phyloP scores from a whole-genome alignment of 164 flowering plant species.

The Vitis rupestris region DNA sequence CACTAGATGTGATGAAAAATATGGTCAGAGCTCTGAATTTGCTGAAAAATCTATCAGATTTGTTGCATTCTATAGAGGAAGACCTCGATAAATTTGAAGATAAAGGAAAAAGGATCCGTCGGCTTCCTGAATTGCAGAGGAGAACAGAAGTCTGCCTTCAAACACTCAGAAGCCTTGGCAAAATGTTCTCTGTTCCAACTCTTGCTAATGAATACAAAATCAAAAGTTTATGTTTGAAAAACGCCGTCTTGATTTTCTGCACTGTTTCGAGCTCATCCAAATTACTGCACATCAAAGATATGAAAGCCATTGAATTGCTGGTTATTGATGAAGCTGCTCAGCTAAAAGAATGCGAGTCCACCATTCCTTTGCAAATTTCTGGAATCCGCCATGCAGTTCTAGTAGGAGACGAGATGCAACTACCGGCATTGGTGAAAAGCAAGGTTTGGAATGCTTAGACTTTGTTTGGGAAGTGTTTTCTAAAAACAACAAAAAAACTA shows the following conservation, averaged over 20 bases:
- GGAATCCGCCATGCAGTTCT: conserved; percentile 8
- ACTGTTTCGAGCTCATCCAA: conserved; percentile 35
- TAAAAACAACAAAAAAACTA: too few species aligned
- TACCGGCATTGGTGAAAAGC: conserved; percentile 26
- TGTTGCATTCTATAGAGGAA: too few species aligned
- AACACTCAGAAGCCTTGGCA: conserved; percentile 17
- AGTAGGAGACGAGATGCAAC: conserved; percentile 7
- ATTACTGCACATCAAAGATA: conserved; percentile 4
- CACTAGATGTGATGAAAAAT: conserved; percentile 13
- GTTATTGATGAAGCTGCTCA: conserved; percentile 54
- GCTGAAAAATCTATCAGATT: too few species aligned
- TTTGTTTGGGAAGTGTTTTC: too few species aligned
- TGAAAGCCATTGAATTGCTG: conserved; percentile 15
- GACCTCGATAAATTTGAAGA: neutral
- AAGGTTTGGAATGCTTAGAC: conserved; percentile 9
- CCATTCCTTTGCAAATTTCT: conserved; percentile 15
- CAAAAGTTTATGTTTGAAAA: conserved; percentile 21
- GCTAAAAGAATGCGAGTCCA: conserved; percentile 43
- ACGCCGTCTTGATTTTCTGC: conserved; percentile 30
- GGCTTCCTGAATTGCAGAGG: neutral
- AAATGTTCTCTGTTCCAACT: conserved; percentile 10
- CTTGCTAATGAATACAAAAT: neutral
- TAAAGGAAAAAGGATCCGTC: neutral
- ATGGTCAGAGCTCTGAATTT: conserved; percentile 20
- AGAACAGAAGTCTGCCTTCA: conserved; percentile 12